Evolutionary conservation across 495 filamentous ascomycete genomes (phyloP).

Genomic region (Lasiosphaeria miniovina): DNA sequence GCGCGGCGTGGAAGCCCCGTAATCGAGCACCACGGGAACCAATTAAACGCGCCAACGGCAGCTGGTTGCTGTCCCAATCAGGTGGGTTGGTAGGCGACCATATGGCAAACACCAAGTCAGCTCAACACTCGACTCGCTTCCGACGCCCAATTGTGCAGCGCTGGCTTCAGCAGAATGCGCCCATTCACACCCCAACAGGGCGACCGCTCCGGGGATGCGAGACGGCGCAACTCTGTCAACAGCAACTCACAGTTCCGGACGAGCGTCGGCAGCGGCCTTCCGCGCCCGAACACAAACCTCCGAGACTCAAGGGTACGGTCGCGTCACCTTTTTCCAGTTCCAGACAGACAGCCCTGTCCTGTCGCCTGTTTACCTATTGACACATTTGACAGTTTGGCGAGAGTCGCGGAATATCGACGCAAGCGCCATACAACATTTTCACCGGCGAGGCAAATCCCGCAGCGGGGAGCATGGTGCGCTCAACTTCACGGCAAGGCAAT

Average conservation of each 20-base stretch:
- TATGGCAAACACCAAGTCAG: slow-evolving; percentile 18
- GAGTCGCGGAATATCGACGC: slow-evolving; percentile 30
- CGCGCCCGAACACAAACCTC: slow-evolving; percentile 29
- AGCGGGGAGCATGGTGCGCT: slow-evolving; percentile 30
- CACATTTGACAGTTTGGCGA: slow-evolving; percentile 13
- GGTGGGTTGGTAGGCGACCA: background rate
- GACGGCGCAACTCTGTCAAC: slow-evolving; percentile 22
- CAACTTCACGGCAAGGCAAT: slow-evolving; percentile 35
- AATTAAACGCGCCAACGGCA: too few relatives aligned
- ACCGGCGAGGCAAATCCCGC: slow-evolving; percentile 45
- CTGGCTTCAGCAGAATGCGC: slow-evolving; percentile 16
- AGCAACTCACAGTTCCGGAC: slow-evolving; percentile 33
- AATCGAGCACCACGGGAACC: too few relatives aligned
- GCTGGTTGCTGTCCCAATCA: too few relatives aligned
- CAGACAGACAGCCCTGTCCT: background rate
- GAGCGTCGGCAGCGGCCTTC: slow-evolving; percentile 32
- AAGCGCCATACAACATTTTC: slow-evolving; percentile 61
- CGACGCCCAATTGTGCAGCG: slow-evolving; percentile 2
- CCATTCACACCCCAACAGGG: slow-evolving; percentile 30
- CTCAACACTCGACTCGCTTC: slow-evolving; percentile 13
- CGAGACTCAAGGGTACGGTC: slow-evolving; percentile 42
- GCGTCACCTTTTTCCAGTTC: background rate
- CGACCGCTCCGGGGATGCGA: slow-evolving; percentile 25
- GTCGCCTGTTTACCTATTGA: background rate
- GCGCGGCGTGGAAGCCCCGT: too few relatives aligned